A percentile compares a stretch with the other conserved stretches of the same genome.
These are phyloP conservation scores for Cutaneotrichosporon sp. DNA, from an alignment of 1,284 basidiomycete species.

Conservation along the genomic window DNA sequence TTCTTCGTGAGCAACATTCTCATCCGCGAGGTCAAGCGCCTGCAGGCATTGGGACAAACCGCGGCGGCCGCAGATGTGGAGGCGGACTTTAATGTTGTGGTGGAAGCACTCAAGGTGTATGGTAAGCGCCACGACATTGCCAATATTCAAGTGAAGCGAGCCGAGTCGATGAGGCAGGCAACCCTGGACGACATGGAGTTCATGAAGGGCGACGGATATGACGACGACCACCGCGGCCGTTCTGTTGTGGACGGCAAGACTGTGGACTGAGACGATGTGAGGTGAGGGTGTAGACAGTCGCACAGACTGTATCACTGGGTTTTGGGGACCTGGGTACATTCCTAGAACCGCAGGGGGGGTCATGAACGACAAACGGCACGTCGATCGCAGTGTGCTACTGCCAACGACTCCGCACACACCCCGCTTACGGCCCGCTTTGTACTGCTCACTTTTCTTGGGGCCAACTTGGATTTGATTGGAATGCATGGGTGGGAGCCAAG, in stretches of 20 bases:
- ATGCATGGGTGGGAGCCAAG: too few species aligned
- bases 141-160: constrained; percentile 28
- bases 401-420: too few species aligned
- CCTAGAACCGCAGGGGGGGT: too few species aligned
- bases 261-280: neutral
- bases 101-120: constrained; percentile 23
- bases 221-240: neutral
- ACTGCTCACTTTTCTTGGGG: too few species aligned
- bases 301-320: too few species aligned
- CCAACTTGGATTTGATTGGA: too few species aligned
- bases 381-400: too few species aligned
- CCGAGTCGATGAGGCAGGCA: constrained; percentile 22
- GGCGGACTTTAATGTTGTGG: constrained; percentile 29
- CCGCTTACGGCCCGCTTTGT: too few species aligned
- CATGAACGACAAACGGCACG: too few species aligned
- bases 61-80: constrained; percentile 21
- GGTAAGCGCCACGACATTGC: constrained; percentile 1
- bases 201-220: constrained; percentile 20
- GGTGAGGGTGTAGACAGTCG: too few species aligned
- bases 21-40: constrained; percentile 37
- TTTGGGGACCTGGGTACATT: too few species aligned
- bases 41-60: constrained; percentile 23
- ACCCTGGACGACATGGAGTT: constrained; percentile 24
- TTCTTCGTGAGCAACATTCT: constrained; percentile 35
- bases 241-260: neutral